Evolutionary conservation across 73 alveolate genomes (phyloP).

Genomic region (Tetrahymena borealis): DNA sequence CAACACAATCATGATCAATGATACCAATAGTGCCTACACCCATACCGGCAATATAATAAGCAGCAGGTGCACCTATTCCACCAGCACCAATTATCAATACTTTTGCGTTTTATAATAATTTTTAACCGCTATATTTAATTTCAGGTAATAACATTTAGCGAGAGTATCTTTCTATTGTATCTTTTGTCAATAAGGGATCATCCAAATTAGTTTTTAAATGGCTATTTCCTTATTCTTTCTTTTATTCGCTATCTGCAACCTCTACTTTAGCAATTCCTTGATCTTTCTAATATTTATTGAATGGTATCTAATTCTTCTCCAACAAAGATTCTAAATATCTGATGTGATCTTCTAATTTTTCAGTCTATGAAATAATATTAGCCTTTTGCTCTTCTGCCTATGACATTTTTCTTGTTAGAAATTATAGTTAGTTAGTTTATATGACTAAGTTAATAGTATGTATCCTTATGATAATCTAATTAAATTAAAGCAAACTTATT

Average conservation of each 20-base stretch:
- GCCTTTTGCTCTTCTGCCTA: neutral
- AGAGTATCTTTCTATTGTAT: slow-evolving; percentile 63
- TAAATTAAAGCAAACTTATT: neutral
- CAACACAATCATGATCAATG: slow-evolving; percentile 93
- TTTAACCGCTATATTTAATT: slow-evolving; percentile 75
- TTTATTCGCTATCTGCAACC: neutral
- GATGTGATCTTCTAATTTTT: neutral
- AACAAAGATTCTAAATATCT: neutral
- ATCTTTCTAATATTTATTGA: neutral
- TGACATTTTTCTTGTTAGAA: too few relatives aligned
- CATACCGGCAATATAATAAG: slow-evolving; percentile 90
- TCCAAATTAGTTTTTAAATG: neutral
- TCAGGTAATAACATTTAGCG: slow-evolving; percentile 82
- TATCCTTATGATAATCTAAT: neutral
- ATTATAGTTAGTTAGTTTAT: too few relatives aligned
- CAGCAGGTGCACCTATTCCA: slow-evolving; percentile 95
- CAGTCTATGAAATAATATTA: neutral
- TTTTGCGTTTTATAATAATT: slow-evolving; percentile 67
- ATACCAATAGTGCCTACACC: slow-evolving; percentile 96
- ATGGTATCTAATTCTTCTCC: neutral
- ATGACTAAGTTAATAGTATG: too few relatives aligned
- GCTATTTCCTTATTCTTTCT: neutral
- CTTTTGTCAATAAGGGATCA: neutral
- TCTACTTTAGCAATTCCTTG: neutral
- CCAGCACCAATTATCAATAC: slow-evolving; percentile 97